Conservation (phyloP, 306 rosid species). For the Oemleria cerasiformis region DNA sequence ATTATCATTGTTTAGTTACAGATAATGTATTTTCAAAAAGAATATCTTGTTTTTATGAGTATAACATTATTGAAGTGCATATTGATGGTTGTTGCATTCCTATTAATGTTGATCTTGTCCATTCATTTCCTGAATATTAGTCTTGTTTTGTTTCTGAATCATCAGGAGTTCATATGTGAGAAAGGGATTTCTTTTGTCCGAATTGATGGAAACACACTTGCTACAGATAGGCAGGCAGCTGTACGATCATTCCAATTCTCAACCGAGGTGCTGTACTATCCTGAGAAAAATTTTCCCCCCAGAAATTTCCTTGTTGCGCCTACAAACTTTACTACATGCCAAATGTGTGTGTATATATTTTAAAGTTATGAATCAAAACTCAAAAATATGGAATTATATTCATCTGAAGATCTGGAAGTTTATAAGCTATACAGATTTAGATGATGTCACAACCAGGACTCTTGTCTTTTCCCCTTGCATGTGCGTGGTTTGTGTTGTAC, state of each 20-base stretch:
- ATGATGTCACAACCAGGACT: neutral
- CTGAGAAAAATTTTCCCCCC: neutral
- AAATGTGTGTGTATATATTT: too few relatives aligned
- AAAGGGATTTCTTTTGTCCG: slow-evolving; percentile 78
- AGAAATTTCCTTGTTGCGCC: neutral
- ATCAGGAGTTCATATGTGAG: slow-evolving; percentile 74
- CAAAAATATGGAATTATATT: neutral
- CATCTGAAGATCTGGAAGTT: neutral
- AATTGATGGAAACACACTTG: slow-evolving; percentile 89
- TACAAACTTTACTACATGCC: neutral
- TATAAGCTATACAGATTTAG: neutral
- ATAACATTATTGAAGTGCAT: neutral
- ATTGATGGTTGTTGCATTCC: slow-evolving; percentile 1
- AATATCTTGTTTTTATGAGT: neutral
- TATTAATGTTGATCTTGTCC: neutral
- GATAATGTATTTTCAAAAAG: neutral
- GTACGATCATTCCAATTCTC: slow-evolving; percentile 69
- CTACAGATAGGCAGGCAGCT: slow-evolving; percentile 82
- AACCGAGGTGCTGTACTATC: slow-evolving; percentile 44
- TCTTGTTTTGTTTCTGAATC: slow-evolving; percentile 9
- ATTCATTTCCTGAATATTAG: neutral
- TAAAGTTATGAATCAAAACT: too few relatives aligned
- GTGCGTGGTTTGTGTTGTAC: slow-evolving; percentile 12
- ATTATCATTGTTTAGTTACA: neutral
- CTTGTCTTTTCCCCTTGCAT: neutral